Evolutionary conservation across 202 grass and related monocot genomes (phyloP).

Genomic region (Carex arenaria): DNA sequence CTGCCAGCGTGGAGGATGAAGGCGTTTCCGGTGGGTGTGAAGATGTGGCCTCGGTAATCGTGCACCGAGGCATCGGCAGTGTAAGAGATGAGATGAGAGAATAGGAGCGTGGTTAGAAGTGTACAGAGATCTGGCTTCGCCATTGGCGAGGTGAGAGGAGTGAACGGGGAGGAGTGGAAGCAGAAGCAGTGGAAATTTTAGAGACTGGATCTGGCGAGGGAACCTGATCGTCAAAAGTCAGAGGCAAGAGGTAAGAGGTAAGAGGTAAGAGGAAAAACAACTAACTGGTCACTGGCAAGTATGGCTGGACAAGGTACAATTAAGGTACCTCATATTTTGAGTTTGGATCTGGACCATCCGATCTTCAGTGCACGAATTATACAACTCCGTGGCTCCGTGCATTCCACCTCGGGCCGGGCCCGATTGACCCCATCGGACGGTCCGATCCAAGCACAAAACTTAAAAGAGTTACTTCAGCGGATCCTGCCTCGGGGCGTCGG

Average conservation of each 20-base stretch:
- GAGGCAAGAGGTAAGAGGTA: not conserved
- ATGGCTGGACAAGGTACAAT: too few species aligned
- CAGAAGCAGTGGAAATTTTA: not conserved
- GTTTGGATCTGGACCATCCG: too few species aligned
- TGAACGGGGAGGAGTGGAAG: conserved; percentile 9
- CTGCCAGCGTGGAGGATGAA: conserved; percentile 90
- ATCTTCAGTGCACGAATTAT: too few species aligned
- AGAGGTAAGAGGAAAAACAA: not conserved
- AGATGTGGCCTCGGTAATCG: conserved; percentile 65
- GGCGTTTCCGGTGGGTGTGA: conserved; percentile 77
- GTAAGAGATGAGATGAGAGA: conserved; percentile 26
- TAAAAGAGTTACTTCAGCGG: too few species aligned
- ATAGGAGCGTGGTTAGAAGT: not conserved
- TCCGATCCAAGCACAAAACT: too few species aligned
- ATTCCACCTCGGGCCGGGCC: too few species aligned
- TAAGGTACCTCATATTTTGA: too few species aligned
- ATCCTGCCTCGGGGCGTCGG: not conserved
- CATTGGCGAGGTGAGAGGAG: conserved; percentile 27
- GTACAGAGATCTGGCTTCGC: conserved; percentile 42
- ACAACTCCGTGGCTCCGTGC: too few species aligned
- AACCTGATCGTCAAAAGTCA: not conserved
- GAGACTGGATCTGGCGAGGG: conserved; percentile 25
- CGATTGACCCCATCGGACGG: too few species aligned
- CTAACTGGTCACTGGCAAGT: not conserved
- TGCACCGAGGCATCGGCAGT: conserved; percentile 76